Conservation (phyloP, 192 early-diverging fungal genomes). For the Backusella parvicylindrica region DNA sequence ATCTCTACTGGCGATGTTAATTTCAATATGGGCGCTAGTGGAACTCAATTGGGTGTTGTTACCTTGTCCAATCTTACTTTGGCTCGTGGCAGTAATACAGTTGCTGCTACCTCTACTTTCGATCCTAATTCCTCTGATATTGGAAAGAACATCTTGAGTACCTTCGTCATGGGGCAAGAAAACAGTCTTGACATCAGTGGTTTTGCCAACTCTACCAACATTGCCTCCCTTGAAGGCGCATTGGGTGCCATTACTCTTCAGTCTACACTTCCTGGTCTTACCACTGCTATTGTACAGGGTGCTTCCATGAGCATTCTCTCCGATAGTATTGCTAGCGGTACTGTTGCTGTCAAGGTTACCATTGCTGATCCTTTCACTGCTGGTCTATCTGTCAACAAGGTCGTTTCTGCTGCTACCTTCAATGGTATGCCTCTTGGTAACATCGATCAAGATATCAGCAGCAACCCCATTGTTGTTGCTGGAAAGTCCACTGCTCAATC, state of each 20-base stretch:
- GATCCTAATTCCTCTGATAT: slow-evolving; percentile 39
- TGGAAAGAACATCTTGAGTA: slow-evolving; percentile 44
- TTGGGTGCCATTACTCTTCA: slow-evolving; percentile 38
- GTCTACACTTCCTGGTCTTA: slow-evolving; percentile 46
- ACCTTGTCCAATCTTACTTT: slow-evolving; percentile 42
- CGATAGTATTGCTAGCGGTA: slow-evolving; percentile 37
- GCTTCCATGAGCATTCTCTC: slow-evolving; percentile 39
- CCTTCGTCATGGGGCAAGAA: slow-evolving; percentile 46
- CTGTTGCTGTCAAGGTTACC: slow-evolving; percentile 43
- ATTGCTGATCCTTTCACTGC: slow-evolving; percentile 55
- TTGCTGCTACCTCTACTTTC: slow-evolving; percentile 41
- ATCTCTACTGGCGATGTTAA: slow-evolving; percentile 50
- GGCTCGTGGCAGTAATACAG: slow-evolving; percentile 37
- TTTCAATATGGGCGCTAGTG: slow-evolving; percentile 42
- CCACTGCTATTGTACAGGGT: slow-evolving; percentile 37
- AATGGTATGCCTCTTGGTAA: slow-evolving; percentile 40
- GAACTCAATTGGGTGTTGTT: slow-evolving; percentile 44
- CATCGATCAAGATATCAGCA: slow-evolving; percentile 45
- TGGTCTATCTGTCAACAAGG: slow-evolving; percentile 42
- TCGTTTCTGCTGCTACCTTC: slow-evolving; percentile 43
- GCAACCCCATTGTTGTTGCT: slow-evolving; percentile 34
- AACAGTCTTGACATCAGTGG: slow-evolving; percentile 41
- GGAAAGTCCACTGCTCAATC: slow-evolving; percentile 40
- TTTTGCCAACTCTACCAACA: slow-evolving; percentile 35
- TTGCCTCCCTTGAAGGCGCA: slow-evolving; percentile 45